Base-by-base conservation (phyloP, 2,329 filamentous ascomycete species). In the Cylindrodendrum hubeiense region DNA sequence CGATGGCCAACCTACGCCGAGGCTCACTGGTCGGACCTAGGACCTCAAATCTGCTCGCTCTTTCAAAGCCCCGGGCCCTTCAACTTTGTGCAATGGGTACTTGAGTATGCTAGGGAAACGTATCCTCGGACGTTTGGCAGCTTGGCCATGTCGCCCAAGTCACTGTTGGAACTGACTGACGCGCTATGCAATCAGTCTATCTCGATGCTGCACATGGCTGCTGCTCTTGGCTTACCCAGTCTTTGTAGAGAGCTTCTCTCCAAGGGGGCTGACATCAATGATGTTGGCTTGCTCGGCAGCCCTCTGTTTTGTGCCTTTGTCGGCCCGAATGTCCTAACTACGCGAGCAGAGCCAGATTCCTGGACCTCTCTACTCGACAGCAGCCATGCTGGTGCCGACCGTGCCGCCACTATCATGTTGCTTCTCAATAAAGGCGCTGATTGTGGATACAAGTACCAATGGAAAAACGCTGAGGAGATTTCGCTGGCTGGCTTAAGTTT, bases 31-130 rank as follows among this genome's bases (percentile, higher is more conserved):
- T 30, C 65, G 10, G 69, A 70, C 5, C 60, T 79, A 3, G 37
- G 67, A 34, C 49, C 70, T 1, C 67, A 75, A 15, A 68, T 80
- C 13, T 68, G 67, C 10, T 55, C 66, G 7, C 71, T 81, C 5
- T 80, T 81, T 51, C 60, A 66, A 2, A 47, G 62, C 0, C 60
- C 71, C 0, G 73, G 66, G 22, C 68, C 73, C 1, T 75, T 70
- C 50, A 78, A 75, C 62, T 79, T 81, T 33, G 73, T 77, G 10
- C 79, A 80, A 21, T 81, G 80, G 79, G 69, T 71, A 3, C 61
- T 81, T 21, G 78, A 80, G 47, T 80, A 78, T 61, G 75, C 74
- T 1, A 70, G 75, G 21, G 68, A 74, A 21, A 74, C 65, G 3
- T 79, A 71, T 55, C 78, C 79, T 1, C 64, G 68, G 1, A 64